A percentile compares a stretch with the other conserved stretches of the same genome.
Evolutionary conservation across 225 moss, liverwort and hornwort species (phyloP).

Genomic region (Bryoerythrophyllum caledonicum): DNA sequence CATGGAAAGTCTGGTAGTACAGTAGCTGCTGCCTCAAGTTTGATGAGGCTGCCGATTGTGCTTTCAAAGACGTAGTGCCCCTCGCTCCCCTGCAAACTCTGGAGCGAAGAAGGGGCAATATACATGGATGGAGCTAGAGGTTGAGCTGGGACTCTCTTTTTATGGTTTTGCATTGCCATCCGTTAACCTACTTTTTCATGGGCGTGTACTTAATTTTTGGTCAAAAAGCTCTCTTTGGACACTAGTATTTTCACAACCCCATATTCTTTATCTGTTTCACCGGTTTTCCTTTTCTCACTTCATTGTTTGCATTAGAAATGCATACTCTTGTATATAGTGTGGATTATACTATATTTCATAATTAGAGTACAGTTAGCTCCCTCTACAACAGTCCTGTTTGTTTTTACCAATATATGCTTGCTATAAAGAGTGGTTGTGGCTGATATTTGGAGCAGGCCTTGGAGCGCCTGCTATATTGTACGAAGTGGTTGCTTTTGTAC

Average conservation of each 20-base stretch:
- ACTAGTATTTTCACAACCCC: not conserved
- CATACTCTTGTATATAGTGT: not conserved
- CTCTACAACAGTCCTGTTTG: no score
- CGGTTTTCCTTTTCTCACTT: not conserved
- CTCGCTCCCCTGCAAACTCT: conserved; percentile 30
- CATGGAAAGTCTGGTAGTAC: conserved; percentile 33
- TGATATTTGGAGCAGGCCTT: no score
- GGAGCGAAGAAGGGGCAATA: conserved; percentile 22
- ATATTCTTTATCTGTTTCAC: not conserved
- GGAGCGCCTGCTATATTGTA: no score
- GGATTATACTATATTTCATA: no score
- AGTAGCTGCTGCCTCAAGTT: conserved; percentile 21
- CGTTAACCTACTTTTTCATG: conserved; percentile 33
- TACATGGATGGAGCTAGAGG: conserved; percentile 34
- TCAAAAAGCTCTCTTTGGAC: conserved; percentile 13
- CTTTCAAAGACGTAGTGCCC: conserved; percentile 40
- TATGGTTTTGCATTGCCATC: conserved; percentile 31
- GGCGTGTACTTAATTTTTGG: conserved; percentile 54
- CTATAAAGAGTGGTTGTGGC: no score
- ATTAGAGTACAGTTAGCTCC: no score
- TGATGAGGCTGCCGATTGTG: conserved; percentile 18
- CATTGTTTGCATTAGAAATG: not conserved
- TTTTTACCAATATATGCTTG: no score
- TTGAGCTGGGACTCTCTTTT: conserved; percentile 23
- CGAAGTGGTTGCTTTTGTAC: no score